Conservation (phyloP, 331 rosid genomes). For the Malus hybrid region DNA sequence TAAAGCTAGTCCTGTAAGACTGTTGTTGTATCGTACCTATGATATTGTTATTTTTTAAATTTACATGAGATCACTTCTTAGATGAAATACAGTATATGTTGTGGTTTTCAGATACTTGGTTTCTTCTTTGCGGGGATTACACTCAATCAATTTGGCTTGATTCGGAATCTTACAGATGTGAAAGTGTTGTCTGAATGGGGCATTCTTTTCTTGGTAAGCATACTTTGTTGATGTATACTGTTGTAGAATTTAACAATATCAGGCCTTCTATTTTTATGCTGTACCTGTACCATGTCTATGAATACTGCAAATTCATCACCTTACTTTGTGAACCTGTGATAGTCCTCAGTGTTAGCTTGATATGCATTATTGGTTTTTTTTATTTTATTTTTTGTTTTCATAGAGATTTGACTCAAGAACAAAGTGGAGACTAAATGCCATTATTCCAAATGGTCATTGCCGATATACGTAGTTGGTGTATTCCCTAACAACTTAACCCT, state of each 20-base stretch:
- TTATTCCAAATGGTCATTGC: background rate
- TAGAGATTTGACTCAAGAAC: background rate
- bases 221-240: background rate
- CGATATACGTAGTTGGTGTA: background rate
- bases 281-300: background rate
- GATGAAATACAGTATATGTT: background rate
- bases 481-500: background rate
- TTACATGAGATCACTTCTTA: background rate
- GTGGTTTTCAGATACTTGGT: conserved; percentile 81
- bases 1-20: conserved; percentile 97
- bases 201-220: conserved; percentile 96
- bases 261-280: background rate
- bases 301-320: background rate
- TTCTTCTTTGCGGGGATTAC: conserved; percentile 92
- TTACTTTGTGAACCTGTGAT: background rate
- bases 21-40: background rate
- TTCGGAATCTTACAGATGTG: conserved; percentile 84
- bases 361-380: background rate
- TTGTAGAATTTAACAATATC: background rate
- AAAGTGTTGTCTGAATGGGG: conserved; percentile 96
- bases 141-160: conserved; percentile 93
- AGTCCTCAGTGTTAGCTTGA: background rate
- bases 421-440: background rate
- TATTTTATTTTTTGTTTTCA: background rate
- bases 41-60: background rate